Evolutionary conservation across 495 filamentous ascomycete species (phyloP).

Genomic region (Penicillium roqueforti): DNA sequence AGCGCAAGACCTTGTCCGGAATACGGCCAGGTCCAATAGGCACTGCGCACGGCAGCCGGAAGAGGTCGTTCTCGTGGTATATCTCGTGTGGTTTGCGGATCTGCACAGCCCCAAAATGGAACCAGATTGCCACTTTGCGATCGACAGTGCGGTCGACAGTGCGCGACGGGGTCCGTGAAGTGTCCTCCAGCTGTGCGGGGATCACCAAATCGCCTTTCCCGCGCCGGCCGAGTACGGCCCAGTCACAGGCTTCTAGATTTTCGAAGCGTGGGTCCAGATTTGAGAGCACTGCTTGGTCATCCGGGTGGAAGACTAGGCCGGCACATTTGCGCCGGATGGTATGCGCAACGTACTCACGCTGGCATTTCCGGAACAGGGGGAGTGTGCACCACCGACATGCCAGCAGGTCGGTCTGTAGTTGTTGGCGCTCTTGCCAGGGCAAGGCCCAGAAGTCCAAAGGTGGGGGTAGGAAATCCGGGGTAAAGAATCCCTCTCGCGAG

Average conservation of each 20-base stretch:
- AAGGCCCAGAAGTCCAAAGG: constrained; percentile 33
- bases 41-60: constrained; percentile 29
- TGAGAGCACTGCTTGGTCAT: constrained; percentile 17
- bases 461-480: constrained; percentile 35
- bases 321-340: constrained; percentile 26
- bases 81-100: constrained; percentile 25
- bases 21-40: constrained; percentile 25
- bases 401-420: constrained; percentile 35
- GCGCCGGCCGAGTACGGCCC: constrained; percentile 16
- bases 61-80: constrained; percentile 27
- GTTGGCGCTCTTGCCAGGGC: constrained; percentile 17
- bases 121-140: constrained; percentile 34
- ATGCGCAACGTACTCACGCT: constrained; percentile 37
- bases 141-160: constrained; percentile 13
- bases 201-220: constrained; percentile 34
- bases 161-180: neutral
- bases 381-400: constrained; percentile 46
- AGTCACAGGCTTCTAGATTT: constrained; percentile 16
- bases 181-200: constrained; percentile 9
- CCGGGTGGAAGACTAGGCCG: constrained; percentile 21
- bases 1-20: constrained; percentile 38
- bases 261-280: constrained; percentile 23
- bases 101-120: constrained; percentile 35
- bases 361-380: constrained; percentile 37
- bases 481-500: constrained; percentile 31